Percentiles rank a stretch among this genome's conserved stretches.
These are phyloP conservation scores for Pichia gijzeniarum DNA, from an alignment of 805 yeast species.

Conservation along the genomic window DNA sequence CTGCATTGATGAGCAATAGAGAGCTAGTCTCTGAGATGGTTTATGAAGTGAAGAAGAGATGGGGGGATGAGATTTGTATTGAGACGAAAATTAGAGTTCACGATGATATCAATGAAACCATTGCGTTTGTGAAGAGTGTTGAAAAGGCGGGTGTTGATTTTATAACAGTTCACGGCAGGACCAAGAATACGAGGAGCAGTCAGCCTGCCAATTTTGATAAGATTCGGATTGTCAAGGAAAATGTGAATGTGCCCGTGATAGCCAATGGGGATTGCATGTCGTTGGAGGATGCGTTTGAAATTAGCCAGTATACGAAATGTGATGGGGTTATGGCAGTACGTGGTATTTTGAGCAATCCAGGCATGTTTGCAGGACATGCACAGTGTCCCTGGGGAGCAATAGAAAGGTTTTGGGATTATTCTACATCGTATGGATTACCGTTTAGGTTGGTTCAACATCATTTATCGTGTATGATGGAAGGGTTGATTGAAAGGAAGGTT, in stretches of 20 bases:
- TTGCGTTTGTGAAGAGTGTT: constrained; percentile 61
- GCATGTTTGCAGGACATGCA: constrained; percentile 67
- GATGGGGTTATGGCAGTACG: constrained; percentile 97
- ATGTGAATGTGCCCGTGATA: constrained; percentile 71
- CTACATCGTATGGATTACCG: constrained; percentile 77
- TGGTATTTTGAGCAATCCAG: constrained; percentile 83
- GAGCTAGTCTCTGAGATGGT: constrained; percentile 82
- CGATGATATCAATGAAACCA: constrained; percentile 63
- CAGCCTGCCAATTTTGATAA: constrained; percentile 81
- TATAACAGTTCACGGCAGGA: constrained; percentile 91
- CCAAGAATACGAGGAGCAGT: constrained; percentile 77
- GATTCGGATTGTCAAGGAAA: constrained; percentile 54
- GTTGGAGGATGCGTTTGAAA: constrained; percentile 54
- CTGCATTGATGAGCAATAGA: constrained; percentile 83
- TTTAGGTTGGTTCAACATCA: constrained; percentile 84
- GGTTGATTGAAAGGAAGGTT: constrained; percentile 38
- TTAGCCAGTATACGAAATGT: constrained; percentile 61
- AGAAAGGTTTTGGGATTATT: constrained; percentile 75
- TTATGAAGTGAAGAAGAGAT: constrained; percentile 66
- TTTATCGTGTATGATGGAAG: constrained; percentile 76
- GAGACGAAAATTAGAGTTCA: constrained; percentile 94
- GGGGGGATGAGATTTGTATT: constrained; percentile 64
- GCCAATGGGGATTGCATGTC: constrained; percentile 95
- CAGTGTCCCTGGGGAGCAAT: constrained; percentile 88
- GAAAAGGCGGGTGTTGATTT: constrained; percentile 89